A percentile compares a stretch with the other conserved stretches of the same genome.
Evolutionary conservation across 1,284 basidiomycete genomes (phyloP).

Genomic region (Rhizoctonia solani): DNA sequence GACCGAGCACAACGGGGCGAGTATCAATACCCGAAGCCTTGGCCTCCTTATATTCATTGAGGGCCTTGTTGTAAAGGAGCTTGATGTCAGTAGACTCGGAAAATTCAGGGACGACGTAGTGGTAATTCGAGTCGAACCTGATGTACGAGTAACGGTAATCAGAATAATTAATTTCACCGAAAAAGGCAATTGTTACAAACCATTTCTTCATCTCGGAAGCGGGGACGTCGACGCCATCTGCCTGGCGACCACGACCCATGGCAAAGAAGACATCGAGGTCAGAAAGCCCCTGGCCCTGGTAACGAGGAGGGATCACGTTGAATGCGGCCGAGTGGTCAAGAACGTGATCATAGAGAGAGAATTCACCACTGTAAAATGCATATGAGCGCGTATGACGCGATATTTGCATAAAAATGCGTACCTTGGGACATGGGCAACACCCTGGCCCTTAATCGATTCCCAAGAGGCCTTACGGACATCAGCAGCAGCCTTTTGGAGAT

Average conservation of each 20-base stretch:
- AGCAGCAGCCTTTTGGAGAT: slow-evolving; percentile 87
- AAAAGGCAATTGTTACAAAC: slow-evolving; percentile 51
- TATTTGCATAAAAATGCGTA: slow-evolving; percentile 48
- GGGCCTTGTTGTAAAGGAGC: slow-evolving; percentile 92
- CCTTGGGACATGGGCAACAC: slow-evolving; percentile 94
- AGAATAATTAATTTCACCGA: slow-evolving; percentile 35
- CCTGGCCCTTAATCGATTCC: slow-evolving; percentile 84
- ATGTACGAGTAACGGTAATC: slow-evolving; percentile 36
- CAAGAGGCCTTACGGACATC: slow-evolving; percentile 91
- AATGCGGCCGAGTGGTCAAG: slow-evolving; percentile 97
- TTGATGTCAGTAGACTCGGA: slow-evolving; percentile 92
- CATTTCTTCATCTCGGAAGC: slow-evolving; percentile 99
- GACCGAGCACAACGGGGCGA: slow-evolving; percentile 95
- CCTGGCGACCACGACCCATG: slow-evolving; percentile 98
- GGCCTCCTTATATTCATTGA: slow-evolving; percentile 95
- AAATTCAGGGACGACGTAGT: slow-evolving; percentile 98
- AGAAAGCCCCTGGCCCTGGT: slow-evolving; percentile 84
- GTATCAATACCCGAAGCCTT: slow-evolving; percentile 88
- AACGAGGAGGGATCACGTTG: slow-evolving; percentile 96
- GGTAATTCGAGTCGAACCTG: slow-evolving; percentile 99
- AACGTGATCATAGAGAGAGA: slow-evolving; percentile 98
- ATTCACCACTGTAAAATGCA: slow-evolving; percentile 79
- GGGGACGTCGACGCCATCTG: slow-evolving; percentile 91
- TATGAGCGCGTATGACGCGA: slow-evolving; percentile 18
- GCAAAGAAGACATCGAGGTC: slow-evolving; percentile 96